Evolutionary conservation across 306 rosid genomes (phyloP), one percentile per base, ranked within the genome.

Genomic region (Carpinus viminea): DNA sequence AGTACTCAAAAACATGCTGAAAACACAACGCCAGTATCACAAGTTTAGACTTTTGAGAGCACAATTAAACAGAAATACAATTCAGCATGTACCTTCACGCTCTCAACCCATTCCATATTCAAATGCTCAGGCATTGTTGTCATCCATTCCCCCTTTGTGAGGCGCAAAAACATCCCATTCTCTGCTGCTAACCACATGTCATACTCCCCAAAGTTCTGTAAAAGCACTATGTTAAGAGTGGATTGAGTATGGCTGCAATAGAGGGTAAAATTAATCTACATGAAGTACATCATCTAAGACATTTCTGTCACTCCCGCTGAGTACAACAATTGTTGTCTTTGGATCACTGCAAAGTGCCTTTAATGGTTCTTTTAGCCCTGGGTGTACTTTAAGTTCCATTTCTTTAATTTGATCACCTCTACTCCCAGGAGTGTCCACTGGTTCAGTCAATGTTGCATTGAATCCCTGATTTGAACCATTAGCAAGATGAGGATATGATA

Each of bases 111-210:
- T 74, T 94, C 98, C 98, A 92, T 92, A 83, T 89, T 94, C 83
- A 91, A 80, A 76, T 91, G 97, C 74, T 94, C 98, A 4, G 97
- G 98, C 98, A 94, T 94, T 61, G 98, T 94, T 72, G 98, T 92
- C 98, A 94, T 92, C 98, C 98, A 94, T 31, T 85, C 90, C 53
- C 97, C 97, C 79, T 77, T 85, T 16, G 98, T 85, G 73, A 72
- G 82, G 59, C 92, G 87, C 74, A 94, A 70, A 80, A 94, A 94
- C 98, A 94, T 94, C 78, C 97, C 98, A 80, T 94, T 92, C 86
- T 94, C 98, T 16, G 98, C 98, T 66, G 98, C 98, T 86, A 94
- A 87, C 98, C 98, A 94, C 89, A 91, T 85, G 80, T 92, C 83
- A 51, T 87, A 88, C 78, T 89, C 92, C 83, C 81, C 86, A 74